These are phyloP conservation scores for Beta macrorhiza DNA, from an alignment of 179 eudicot species.

Conservation along the genomic window DNA sequence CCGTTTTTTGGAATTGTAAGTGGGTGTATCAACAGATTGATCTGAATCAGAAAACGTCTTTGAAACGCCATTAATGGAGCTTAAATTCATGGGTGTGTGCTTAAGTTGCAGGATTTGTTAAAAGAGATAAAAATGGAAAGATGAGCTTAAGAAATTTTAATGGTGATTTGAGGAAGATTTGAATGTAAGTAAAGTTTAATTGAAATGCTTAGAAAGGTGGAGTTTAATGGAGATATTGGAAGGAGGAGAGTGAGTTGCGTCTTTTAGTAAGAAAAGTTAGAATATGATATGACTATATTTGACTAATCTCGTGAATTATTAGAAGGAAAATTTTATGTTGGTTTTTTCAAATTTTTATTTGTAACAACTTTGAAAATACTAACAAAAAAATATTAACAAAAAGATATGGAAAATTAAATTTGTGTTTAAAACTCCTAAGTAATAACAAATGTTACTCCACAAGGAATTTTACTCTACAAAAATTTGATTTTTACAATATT, in stretches of 20 bases:
- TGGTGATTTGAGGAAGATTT: not conserved
- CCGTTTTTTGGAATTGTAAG: constrained; percentile 17
- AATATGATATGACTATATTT: constrained; percentile 20
- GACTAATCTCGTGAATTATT: constrained; percentile 10
- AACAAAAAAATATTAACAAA: too few relatives aligned
- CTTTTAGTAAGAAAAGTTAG: constrained; percentile 3
- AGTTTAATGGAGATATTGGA: constrained; percentile 16
- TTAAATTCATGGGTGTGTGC: constrained; percentile 12
- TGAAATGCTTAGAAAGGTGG: not conserved
- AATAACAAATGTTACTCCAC: too few relatives aligned
- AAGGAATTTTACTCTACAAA: too few relatives aligned
- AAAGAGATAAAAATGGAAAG: not conserved
- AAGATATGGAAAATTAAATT: too few relatives aligned
- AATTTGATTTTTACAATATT: too few relatives aligned
- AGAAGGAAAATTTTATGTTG: not conserved
- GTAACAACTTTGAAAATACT: too few relatives aligned
- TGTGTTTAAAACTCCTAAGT: too few relatives aligned
- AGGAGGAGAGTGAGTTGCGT: constrained; percentile 31
- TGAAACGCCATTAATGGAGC: constrained; percentile 25
- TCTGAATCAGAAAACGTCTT: constrained; percentile 25
- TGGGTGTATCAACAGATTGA: constrained; percentile 23
- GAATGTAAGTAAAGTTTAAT: not conserved
- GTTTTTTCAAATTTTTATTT: not conserved
- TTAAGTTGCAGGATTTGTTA: not conserved
- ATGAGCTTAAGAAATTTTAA: not conserved